phyloP scores from a whole-genome alignment of 1,139 yeast species.

The Hansenula lynferdii region DNA sequence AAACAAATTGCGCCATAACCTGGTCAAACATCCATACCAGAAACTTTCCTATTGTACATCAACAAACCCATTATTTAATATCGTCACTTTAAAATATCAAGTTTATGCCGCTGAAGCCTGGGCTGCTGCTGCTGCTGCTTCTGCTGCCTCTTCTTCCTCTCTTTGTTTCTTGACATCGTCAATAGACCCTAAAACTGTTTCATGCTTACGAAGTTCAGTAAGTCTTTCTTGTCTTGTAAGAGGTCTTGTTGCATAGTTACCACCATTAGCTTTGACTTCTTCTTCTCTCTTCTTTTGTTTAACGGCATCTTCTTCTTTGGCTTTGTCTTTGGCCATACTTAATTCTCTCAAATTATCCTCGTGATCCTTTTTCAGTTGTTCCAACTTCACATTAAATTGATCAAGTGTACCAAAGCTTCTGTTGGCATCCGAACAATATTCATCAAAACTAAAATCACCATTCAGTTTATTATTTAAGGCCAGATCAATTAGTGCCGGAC shows the following conservation, averaged over 20 bases:
- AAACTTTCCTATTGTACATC: background rate
- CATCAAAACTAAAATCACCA: constrained; percentile 54
- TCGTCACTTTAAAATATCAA: too few relatives aligned
- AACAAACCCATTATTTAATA: background rate
- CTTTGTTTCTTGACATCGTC: constrained; percentile 38
- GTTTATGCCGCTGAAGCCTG: background rate
- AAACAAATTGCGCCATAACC: too few relatives aligned
- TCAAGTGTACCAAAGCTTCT: constrained; percentile 30
- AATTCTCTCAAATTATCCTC: constrained; percentile 32
- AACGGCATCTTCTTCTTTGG: constrained; percentile 33
- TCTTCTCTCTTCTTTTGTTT: constrained; percentile 22
- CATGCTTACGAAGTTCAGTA: constrained; percentile 56
- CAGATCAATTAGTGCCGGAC: constrained; percentile 73
- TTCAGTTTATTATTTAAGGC: constrained; percentile 70
- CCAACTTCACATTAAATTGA: constrained; percentile 31
- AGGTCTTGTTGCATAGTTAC: constrained; percentile 10
- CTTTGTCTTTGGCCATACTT: constrained; percentile 32
- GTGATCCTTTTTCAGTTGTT: constrained; percentile 30
- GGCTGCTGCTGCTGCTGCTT: constrained; percentile 3
- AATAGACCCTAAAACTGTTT: constrained; percentile 61
- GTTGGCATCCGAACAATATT: constrained; percentile 39
- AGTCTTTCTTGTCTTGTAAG: constrained; percentile 47
- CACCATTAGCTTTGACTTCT: constrained; percentile 19
- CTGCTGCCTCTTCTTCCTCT: constrained; percentile 13
- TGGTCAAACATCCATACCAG: too few relatives aligned